Evolutionary conservation across 176 grass and related monocot species (phyloP).

Genomic region (Aegilops sharonensis): DNA sequence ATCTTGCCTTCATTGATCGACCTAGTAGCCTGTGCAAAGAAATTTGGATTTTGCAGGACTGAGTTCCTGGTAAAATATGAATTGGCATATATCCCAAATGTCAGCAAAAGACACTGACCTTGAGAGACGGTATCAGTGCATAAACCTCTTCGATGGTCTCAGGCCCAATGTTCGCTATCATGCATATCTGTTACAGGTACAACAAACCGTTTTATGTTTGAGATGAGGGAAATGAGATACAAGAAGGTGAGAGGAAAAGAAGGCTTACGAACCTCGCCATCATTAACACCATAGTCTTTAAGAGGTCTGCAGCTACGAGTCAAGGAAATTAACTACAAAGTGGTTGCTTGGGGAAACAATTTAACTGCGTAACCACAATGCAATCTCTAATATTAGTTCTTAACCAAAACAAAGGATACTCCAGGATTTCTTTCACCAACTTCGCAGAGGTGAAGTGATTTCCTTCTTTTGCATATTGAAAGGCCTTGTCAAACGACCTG

Average conservation of each 20-base stretch:
- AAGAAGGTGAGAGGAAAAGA: conserved; percentile 7
- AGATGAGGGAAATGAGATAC: conserved; percentile 15
- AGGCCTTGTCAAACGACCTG: conserved; percentile 89
- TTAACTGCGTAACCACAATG: conserved; percentile 9
- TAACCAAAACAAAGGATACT: conserved; percentile 67
- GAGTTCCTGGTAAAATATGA: not conserved
- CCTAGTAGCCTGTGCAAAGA: conserved; percentile 50
- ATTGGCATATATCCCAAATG: conserved; percentile 4
- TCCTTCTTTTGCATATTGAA: conserved; percentile 72
- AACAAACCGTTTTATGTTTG: not conserved
- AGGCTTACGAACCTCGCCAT: conserved; percentile 70
- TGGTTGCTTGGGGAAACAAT: conserved; percentile 16
- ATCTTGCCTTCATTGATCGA: conserved; percentile 57
- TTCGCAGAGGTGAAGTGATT: conserved; percentile 51
- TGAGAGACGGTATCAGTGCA: conserved; percentile 88
- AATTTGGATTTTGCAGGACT: conserved; percentile 5
- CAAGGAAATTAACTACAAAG: conserved; percentile 45
- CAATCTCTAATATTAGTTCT: not conserved
- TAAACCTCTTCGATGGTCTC: conserved; percentile 88
- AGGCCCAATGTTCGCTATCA: conserved; percentile 85
- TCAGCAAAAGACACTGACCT: conserved; percentile 52
- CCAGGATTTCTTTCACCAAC: conserved; percentile 64
- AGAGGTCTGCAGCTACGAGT: conserved; percentile 62
- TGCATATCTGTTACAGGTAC: conserved; percentile 57
- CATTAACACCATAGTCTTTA: conserved; percentile 61